Evolutionary conservation across 257 asterid genomes (phyloP), one percentile per base, ranked within the genome.

Genomic region (Solanum piurae): DNA sequence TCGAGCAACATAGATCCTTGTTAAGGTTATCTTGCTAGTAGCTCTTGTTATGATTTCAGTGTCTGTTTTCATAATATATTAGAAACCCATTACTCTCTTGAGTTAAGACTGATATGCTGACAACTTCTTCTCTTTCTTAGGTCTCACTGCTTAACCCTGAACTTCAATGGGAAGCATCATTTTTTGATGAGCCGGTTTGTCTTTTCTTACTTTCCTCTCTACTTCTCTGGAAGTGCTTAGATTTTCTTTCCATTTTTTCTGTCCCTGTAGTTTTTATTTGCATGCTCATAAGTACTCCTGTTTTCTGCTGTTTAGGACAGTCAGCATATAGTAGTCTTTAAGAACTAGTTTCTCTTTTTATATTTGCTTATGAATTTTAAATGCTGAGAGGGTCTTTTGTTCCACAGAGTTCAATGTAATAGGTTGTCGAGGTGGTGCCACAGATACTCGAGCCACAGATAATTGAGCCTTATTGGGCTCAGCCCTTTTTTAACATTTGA

Each of bases 131-230:
- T 85, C 12, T 58, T 66, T 89, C 87, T 55, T 82, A 97, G 99
- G 95, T 95, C 62, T 95, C 98, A 72, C 98, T 97, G 74, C 93
- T 97, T 89, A 95, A 94, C 94, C 97, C 98, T 23, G 95, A 87
- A 64, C 96, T 97, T 87, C 95, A 94, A 84, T 97, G 99, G 98
- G 94, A 95, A 89, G 98, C 98, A 62, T 87, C 98, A 82, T 97
- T 94, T 89, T 97, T 97, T 92, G 98, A 97, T 91, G 98, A 96
- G 89, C 99, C 99, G 94, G 99, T 96, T 90, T 89, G 96, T 86
- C 91, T 91, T 89, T 80, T 87, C 71, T 86, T 62, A n/a, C 83
- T 84, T 36, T 46, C 73, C 68, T 58, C 60, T 87, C 44, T 36
- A 91, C 62, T 76, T 27, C 71, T 86, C 38, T 12, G 5, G 44